Evolutionary conservation across 495 filamentous ascomycete species (phyloP), one percentile per base, ranked within the genome.

Genomic region (Penicillium mononematosum): DNA sequence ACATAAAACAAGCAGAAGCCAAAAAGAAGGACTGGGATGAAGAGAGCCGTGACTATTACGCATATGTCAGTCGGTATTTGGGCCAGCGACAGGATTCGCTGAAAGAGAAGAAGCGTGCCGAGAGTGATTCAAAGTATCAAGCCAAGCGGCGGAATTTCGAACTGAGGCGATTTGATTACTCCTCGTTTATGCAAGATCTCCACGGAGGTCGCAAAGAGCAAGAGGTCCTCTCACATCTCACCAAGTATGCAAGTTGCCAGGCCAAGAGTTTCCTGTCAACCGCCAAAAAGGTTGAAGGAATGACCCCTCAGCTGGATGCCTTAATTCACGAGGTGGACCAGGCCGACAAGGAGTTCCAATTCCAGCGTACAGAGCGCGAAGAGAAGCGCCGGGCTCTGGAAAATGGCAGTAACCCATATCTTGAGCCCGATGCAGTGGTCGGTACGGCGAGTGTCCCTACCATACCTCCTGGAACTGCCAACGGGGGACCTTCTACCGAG

Each of bases 21-120:
- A 98, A 98, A 75, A 97, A 93, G 76, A 91, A 92, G 55, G 95
- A 98, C 66, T 99, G 98, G 61, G 94, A 99, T 54, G 94, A 99
- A 60, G 94, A 98, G 65, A 97, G 92, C 72, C 90, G 92, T 65
- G 92, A 98, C 67, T 99, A 96, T 73, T 99, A 99, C 75, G 85
- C 85, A 50, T 97, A 96, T 67, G 89, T 97, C 44, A 86, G 90
- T 62, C 88, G 91, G 27, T 99, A 99, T 71, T 84, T 99, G 14
- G 92, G 94, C 41, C 94, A 97, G 66, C 84, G 92, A 45, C 90
- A 96, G 67, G 95, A 98, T 70, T 94, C 94, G 10, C 76, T 96
- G 50, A 98, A 98, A 73, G 90, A 96, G 68, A 98, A 98, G 80
- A 97, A 96, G 75, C 87, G 91, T 51, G 85, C 80, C 16, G 91